Conservation (phyloP, 164 flowering plant species). For the Protea cynaroides region DNA sequence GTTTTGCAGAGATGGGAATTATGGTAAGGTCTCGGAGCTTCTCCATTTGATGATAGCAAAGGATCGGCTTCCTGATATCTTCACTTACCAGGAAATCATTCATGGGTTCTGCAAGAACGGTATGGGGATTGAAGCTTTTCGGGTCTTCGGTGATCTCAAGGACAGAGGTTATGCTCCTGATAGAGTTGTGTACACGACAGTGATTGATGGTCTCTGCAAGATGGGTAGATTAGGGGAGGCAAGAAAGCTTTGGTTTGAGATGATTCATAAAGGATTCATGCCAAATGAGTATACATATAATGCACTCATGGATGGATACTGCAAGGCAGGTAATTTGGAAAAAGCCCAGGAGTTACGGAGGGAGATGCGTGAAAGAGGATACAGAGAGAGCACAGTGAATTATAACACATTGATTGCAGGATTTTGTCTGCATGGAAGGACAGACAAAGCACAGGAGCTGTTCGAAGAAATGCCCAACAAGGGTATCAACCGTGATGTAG, state of each 20-base stretch:
- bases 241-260: slow-evolving; percentile 54
- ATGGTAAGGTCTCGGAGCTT: slow-evolving; percentile 36
- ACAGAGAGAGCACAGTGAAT: slow-evolving; percentile 29
- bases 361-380: slow-evolving; percentile 56
- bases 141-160: slow-evolving; percentile 53
- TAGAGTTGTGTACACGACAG: slow-evolving; percentile 48
- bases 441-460: slow-evolving; percentile 31
- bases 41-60: slow-evolving; percentile 63
- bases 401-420: slow-evolving; percentile 51
- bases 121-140: slow-evolving; percentile 33
- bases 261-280: slow-evolving; percentile 43
- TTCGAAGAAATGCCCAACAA: slow-evolving; percentile 50
- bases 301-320: slow-evolving; percentile 46
- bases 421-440: slow-evolving; percentile 36
- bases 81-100: slow-evolving; percentile 52
- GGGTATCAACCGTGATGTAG: slow-evolving; percentile 31
- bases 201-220: slow-evolving; percentile 60
- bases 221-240: slow-evolving; percentile 40
- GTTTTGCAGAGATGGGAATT: slow-evolving; percentile 27
- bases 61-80: slow-evolving; percentile 36
- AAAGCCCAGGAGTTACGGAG: slow-evolving; percentile 37
- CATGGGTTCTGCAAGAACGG: slow-evolving; percentile 39
- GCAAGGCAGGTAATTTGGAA: slow-evolving; percentile 25
- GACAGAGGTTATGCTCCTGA: slow-evolving; percentile 62
- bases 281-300: slow-evolving; percentile 60